Evolutionary conservation across 768 basidiomycete genomes (phyloP).

Genomic region (Auricularia cornea): DNA sequence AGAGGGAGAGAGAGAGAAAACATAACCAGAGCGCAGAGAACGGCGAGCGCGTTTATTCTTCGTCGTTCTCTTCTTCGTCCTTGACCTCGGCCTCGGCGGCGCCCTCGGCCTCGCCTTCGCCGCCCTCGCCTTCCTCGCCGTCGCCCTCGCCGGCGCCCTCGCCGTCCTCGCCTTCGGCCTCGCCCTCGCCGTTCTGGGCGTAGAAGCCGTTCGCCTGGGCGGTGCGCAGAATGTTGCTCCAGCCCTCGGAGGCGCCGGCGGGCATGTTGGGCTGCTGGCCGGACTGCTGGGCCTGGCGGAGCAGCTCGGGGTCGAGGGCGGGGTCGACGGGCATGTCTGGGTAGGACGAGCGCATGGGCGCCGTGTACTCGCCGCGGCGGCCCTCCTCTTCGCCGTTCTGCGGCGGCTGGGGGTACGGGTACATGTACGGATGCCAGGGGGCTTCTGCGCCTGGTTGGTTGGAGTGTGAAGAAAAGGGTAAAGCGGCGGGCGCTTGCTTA

Average conservation of each 20-base stretch:
- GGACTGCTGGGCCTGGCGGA: background rate
- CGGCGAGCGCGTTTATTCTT: too few relatives aligned
- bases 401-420: background rate
- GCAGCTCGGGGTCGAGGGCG: background rate
- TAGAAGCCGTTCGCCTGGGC: background rate
- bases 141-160: constrained; percentile 7
- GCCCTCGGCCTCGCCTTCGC: background rate
- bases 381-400: background rate
- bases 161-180: constrained; percentile 7
- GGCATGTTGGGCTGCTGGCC: background rate
- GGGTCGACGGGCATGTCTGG: background rate
- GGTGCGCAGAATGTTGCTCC: background rate
- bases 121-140: constrained; percentile 7
- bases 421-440: background rate
- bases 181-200: constrained; percentile 1
- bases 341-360: background rate
- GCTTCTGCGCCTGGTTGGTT: background rate
- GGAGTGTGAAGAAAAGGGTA: too few relatives aligned
- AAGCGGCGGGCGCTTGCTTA: background rate
- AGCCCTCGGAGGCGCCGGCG: background rate
- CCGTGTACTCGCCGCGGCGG: background rate
- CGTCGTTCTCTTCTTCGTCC: constrained; percentile 11
- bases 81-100: background rate
- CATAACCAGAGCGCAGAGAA: too few relatives aligned
- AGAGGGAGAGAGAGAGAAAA: too few relatives aligned